Conservation (phyloP, 495 filamentous ascomycete species). For the Penicillium longicatenatum region DNA sequence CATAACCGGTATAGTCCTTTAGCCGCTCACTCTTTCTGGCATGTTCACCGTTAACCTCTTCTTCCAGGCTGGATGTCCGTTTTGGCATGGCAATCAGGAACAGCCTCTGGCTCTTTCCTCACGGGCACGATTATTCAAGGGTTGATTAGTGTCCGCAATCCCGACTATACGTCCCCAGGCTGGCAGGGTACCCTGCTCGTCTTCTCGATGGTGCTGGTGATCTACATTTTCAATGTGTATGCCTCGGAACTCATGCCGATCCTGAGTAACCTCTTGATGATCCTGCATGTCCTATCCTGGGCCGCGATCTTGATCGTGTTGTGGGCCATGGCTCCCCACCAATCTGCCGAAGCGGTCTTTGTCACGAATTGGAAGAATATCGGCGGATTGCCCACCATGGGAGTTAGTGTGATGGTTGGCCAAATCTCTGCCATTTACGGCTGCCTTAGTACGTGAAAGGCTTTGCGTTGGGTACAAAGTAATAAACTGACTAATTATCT, state of each 20-base stretch:
- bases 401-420: conserved; percentile 52
- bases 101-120: conserved; percentile 43
- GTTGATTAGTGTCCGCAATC: conserved; percentile 39
- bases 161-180: conserved; percentile 31
- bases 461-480: neutral
- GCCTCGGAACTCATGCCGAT: conserved; percentile 38
- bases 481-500: neutral
- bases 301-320: conserved; percentile 36
- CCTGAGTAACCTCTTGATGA: conserved; percentile 39
- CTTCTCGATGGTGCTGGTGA: conserved; percentile 43
- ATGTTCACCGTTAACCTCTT: neutral
- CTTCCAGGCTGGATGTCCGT: conserved; percentile 47
- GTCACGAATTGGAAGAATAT: conserved; percentile 44
- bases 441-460: conserved; percentile 26
- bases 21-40: neutral
- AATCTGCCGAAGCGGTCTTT: conserved; percentile 44
- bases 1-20: conserved; percentile 34
- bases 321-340: conserved; percentile 43
- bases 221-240: conserved; percentile 45
- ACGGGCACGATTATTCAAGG: conserved; percentile 49
- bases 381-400: conserved; percentile 51
- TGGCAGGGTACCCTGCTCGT: conserved; percentile 52
- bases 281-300: conserved; percentile 46
- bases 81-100: conserved; percentile 42
- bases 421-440: conserved; percentile 44